Evolutionary conservation across 352 stramenopile genomes (phyloP).

Genomic region (Globisporangium barbulae): DNA sequence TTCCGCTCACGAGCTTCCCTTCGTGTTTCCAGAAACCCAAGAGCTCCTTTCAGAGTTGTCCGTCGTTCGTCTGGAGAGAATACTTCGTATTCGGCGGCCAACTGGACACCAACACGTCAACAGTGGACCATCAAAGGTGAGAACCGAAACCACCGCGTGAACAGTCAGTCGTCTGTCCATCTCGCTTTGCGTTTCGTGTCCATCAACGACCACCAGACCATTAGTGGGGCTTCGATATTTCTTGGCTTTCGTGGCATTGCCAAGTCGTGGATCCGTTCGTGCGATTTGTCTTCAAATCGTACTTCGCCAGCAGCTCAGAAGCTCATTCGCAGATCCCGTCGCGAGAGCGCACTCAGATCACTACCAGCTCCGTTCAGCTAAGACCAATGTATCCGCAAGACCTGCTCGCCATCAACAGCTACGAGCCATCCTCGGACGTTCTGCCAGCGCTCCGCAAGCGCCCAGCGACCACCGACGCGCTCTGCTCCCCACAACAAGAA

Average conservation of each 20-base stretch:
- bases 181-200: neutral
- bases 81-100: too few species aligned
- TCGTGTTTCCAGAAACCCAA: neutral
- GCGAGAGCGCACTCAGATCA: neutral
- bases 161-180: neutral
- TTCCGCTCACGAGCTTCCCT: neutral
- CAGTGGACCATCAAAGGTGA: too few species aligned
- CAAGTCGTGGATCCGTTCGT: neutral
- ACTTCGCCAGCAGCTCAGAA: neutral
- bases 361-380: neutral
- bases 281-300: neutral
- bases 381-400: constrained; percentile 7
- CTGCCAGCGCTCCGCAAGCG: constrained; percentile 5
- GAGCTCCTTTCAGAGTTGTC: too few species aligned
- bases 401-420: neutral
- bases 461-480: neutral
- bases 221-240: neutral
- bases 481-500: constrained; percentile 4
- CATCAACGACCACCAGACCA: neutral
- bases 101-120: too few species aligned
- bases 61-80: too few species aligned
- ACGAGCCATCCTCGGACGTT: neutral
- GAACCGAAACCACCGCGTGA: neutral
- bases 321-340: constrained; percentile 3
- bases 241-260: neutral